Evolutionary conservation across 108 stramenopile species (phyloP), one percentile per base, ranked within the genome.

Genomic region (Nitzschia sp.): DNA sequence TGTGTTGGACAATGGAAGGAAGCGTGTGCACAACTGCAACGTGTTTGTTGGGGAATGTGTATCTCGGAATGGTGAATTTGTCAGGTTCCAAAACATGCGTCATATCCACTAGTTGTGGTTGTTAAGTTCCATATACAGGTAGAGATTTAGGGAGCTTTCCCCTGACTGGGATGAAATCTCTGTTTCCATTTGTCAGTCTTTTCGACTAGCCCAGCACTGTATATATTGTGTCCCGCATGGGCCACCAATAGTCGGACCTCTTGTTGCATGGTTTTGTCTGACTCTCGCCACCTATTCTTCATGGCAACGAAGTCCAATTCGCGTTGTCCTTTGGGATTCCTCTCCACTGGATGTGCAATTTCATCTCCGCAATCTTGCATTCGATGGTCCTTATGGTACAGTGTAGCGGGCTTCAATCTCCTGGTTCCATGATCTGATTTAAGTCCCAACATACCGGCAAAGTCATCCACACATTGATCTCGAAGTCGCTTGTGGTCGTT

Each of bases 1-100:
- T 24, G 76, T 64, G 0, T 63, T 86, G 63, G 70, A 83, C 6
- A 34, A 75, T 74, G 85, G 85, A 14, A 51, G 50, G 20, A 69
- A 72, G 66, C 77, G 90, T 46, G 88, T 92, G 0, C 77, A 79
- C 61, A 92, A 92, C 70, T 89, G 90, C 44, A 83, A 89, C 51
- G 59, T 72, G 63, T 84, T 86, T 83, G 80, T 67, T n/a, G 64
- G 68, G 1, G 66, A 80, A 11, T 74, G 70, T 46, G 44, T 82
- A 0, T 82, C 77, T 0, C 26, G 54, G 0, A 50, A 75, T 59
- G 65, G 73, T 7, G 44, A 53, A 51, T 76, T 77, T 51, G 12
- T 65, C n/a, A 59, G 77, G 44, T 46, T 78, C 19, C 63, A 78
- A 39, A 67, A 71, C 51, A 41, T 65, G 7, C 70, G 52, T 41